Evolutionary conservation across 1,139 yeast genomes (phyloP).

Genomic region (Geotrichum carabidarum): DNA sequence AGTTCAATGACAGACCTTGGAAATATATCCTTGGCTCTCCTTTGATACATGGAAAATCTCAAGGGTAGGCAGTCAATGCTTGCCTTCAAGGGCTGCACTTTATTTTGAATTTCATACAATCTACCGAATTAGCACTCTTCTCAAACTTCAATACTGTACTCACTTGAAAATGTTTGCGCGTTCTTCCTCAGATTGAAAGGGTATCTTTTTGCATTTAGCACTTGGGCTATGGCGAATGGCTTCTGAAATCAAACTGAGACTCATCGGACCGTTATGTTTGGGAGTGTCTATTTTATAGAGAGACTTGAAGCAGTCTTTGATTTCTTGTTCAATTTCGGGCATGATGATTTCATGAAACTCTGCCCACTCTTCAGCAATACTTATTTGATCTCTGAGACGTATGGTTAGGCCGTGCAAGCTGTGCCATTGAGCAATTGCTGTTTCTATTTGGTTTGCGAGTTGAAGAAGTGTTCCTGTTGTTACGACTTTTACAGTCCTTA

Average conservation of each 20-base stretch:
- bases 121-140: neutral
- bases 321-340: constrained; percentile 48
- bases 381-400: constrained; percentile 45
- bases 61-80: constrained; percentile 57
- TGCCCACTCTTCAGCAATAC: constrained; percentile 52
- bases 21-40: constrained; percentile 34
- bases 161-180: constrained; percentile 2
- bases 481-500: neutral
- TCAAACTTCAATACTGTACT: neutral
- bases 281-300: constrained; percentile 34
- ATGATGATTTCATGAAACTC: constrained; percentile 55
- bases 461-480: constrained; percentile 40
- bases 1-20: constrained; percentile 41
- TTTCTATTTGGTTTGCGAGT: constrained; percentile 13
- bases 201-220: neutral
- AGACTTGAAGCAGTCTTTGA: constrained; percentile 43
- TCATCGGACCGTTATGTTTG: neutral
- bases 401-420: constrained; percentile 42
- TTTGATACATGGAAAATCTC: constrained; percentile 47
- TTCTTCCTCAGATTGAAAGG: constrained; percentile 18
- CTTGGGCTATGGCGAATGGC: neutral
- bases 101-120: constrained; percentile 10
- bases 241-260: neutral
- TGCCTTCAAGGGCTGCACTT: constrained; percentile 49
- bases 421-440: constrained; percentile 33